These are phyloP conservation scores for Phytomonas sp. DNA, from an alignment of 208 protist genomes.

Conservation along the genomic window DNA sequence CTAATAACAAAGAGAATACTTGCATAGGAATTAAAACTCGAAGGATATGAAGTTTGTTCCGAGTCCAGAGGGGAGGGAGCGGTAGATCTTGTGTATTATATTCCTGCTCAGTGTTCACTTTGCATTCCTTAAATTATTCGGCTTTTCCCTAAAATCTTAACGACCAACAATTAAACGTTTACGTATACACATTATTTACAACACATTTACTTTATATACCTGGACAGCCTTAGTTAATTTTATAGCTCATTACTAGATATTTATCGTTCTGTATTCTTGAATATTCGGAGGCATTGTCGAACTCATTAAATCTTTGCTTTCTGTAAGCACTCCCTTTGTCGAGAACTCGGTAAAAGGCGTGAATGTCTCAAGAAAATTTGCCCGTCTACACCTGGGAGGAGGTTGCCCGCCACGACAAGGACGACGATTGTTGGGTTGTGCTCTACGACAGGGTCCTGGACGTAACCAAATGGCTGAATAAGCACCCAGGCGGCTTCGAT, in stretches of 20 bases:
- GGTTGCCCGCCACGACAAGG: slow-evolving; percentile 82
- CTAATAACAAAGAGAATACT: not conserved
- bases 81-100: not conserved
- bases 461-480: slow-evolving; percentile 79
- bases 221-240: not conserved
- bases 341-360: not conserved
- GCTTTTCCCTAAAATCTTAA: not conserved
- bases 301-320: slow-evolving; percentile 13
- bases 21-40: not conserved
- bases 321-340: slow-evolving; percentile 5
- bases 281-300: not conserved
- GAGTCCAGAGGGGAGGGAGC: not conserved
- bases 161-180: not conserved
- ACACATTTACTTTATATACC: not conserved
- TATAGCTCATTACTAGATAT: not conserved
- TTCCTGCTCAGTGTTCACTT: not conserved
- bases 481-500: slow-evolving; percentile 89
- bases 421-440: slow-evolving; percentile 89
- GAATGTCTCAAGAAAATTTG: slow-evolving; percentile 36
- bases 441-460: slow-evolving; percentile 90
- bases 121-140: not conserved
- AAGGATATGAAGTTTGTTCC: not conserved
- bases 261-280: not conserved
- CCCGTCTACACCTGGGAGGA: slow-evolving; percentile 79
- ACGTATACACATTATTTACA: not conserved